Percentiles rank a stretch among this genome's conserved stretches.
Evolutionary conservation across 805 yeast genomes (phyloP).

Genomic region (Metschnikowia lunata): DNA sequence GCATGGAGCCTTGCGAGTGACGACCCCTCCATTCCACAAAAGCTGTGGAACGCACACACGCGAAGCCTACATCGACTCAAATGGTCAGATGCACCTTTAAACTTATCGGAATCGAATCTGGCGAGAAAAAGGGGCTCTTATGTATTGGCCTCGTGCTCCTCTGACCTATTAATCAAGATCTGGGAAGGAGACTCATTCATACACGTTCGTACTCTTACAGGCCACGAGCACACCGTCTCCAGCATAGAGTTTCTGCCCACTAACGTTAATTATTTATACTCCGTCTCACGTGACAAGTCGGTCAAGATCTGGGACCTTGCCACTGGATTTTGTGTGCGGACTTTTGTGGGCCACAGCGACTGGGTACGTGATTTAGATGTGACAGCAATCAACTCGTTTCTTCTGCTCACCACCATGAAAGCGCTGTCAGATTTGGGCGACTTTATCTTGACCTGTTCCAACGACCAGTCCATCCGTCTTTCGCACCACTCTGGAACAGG

Average conservation of each 20-base stretch:
- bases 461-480: conserved; percentile 69
- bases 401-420: conserved; percentile 12
- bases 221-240: conserved; percentile 87
- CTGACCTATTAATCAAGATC: conserved; percentile 56
- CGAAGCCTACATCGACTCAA: conserved; percentile 56
- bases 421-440: conserved; percentile 38
- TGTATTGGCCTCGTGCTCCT: conserved; percentile 46
- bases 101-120: conserved; percentile 10
- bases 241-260: conserved; percentile 48
- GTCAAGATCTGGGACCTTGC: conserved; percentile 63
- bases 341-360: conserved; percentile 77
- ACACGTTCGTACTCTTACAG: conserved; percentile 60
- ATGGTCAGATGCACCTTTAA: conserved; percentile 46
- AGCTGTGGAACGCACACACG: conserved; percentile 70
- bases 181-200: conserved; percentile 60
- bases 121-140: conserved; percentile 14
- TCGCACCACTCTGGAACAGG: conserved; percentile 69
- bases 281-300: conserved; percentile 60
- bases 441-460: conserved; percentile 67
- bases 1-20: conserved; percentile 64
- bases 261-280: conserved; percentile 46
- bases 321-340: conserved; percentile 62
- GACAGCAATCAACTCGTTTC: conserved; percentile 16
- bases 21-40: conserved; percentile 54
- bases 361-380: conserved; percentile 75